Evolutionary conservation across 805 yeast species (phyloP).

Genomic region (Saccharomycopsis oosterbeekiorum): DNA sequence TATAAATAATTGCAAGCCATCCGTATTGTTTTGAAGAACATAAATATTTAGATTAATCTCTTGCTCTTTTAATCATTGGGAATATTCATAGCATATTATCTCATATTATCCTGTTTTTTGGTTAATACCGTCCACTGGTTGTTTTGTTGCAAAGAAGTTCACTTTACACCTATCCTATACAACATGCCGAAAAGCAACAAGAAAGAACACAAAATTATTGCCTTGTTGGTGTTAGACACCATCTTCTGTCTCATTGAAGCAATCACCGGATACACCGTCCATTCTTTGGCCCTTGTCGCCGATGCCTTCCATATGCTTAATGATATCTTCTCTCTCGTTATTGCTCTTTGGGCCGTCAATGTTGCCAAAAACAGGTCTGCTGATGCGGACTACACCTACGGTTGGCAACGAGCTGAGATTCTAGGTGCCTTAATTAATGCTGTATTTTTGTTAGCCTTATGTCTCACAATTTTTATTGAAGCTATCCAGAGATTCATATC

Average conservation of each 20-base stretch:
- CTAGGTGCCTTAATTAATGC: conserved; percentile 92
- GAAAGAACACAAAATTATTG: conserved; percentile 62
- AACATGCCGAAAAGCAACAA: not conserved
- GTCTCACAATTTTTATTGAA: conserved; percentile 86
- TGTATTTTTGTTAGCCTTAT: conserved; percentile 82
- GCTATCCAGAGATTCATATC: conserved; percentile 82
- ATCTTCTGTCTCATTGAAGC: conserved; percentile 79
- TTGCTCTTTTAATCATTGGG: too few species aligned
- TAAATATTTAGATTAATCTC: too few species aligned
- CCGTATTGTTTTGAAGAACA: too few species aligned
- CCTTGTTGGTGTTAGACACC: conserved; percentile 68
- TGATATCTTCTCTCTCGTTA: conserved; percentile 79
- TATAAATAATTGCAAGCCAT: not conserved
- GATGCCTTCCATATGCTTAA: conserved; percentile 97
- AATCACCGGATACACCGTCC: conserved; percentile 79
- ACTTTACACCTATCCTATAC: not conserved
- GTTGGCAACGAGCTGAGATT: conserved; percentile 97
- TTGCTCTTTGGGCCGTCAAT: conserved; percentile 93
- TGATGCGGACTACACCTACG: conserved; percentile 86
- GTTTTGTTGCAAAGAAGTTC: too few species aligned
- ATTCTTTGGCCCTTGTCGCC: conserved; percentile 89
- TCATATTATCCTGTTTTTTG: too few species aligned
- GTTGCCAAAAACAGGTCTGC: conserved; percentile 77
- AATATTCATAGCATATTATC: too few species aligned
- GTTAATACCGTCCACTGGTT: too few species aligned